These are phyloP conservation scores for Suillus tomentosus DNA, from an alignment of 768 basidiomycete genomes.

Conservation along the genomic window DNA sequence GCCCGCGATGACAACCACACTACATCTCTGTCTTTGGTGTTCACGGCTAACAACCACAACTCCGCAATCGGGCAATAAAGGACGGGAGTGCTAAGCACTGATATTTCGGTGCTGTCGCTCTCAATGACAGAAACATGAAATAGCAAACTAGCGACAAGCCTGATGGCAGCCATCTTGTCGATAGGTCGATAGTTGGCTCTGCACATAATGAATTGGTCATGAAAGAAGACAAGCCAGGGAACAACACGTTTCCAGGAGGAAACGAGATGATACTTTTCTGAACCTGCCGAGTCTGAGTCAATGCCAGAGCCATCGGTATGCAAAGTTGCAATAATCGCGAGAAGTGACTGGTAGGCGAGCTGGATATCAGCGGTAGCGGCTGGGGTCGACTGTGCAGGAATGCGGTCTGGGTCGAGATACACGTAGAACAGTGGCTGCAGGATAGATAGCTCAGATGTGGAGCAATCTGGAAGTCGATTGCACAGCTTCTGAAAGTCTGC, in stretches of 20 bases:
- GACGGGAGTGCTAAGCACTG: neutral
- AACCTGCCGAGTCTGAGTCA: no score
- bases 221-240: conserved; percentile 1
- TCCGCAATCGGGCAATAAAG: neutral
- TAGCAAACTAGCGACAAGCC: neutral
- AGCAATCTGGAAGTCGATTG: neutral
- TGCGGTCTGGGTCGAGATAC: conserved; percentile 1
- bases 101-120: neutral
- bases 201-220: neutral
- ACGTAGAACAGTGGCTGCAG: conserved; percentile 5
- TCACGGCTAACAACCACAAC: neutral
- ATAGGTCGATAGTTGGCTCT: neutral
- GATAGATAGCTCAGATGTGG: neutral
- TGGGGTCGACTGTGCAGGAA: conserved; percentile 1
- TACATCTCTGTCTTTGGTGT: neutral
- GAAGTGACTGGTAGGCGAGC: neutral
- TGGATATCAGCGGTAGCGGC: neutral
- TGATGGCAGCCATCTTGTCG: neutral
- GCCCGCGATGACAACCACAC: no score
- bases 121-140: no score
- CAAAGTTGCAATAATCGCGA: neutral
- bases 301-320: no score
- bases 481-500: neutral
- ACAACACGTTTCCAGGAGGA: neutral
- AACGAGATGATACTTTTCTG: neutral